Conservation (phyloP, 768 basidiomycete genomes). For the Tylopilus sp. region DNA sequence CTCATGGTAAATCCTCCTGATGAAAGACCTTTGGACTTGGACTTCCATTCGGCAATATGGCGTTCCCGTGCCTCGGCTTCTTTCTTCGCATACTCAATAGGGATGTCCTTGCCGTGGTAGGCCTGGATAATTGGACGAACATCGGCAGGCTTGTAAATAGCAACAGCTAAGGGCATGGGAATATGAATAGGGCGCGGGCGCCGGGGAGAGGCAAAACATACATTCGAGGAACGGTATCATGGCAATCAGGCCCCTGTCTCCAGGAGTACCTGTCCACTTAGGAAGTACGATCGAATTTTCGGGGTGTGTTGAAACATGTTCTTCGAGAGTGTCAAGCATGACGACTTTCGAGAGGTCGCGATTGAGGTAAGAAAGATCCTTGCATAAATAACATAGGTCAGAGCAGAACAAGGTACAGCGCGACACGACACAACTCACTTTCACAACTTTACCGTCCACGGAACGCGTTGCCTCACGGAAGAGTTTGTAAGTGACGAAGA, state of each 20-base stretch:
- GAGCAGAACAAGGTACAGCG: background rate
- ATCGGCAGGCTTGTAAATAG: slow-evolving; percentile 83
- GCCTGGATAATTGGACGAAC: slow-evolving; percentile 83
- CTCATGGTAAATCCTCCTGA: slow-evolving; percentile 43
- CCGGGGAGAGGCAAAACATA: slow-evolving; percentile 25
- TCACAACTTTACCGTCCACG: slow-evolving; percentile 79
- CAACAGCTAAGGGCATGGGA: slow-evolving; percentile 60
- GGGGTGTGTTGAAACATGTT: slow-evolving; percentile 75
- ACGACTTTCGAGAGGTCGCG: slow-evolving; percentile 90
- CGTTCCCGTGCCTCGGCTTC: slow-evolving; percentile 79
- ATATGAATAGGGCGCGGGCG: background rate
- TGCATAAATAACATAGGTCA: background rate
- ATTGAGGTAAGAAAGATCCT: slow-evolving; percentile 94
- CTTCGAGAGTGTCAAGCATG: slow-evolving; percentile 78
- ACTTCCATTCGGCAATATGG: slow-evolving; percentile 81
- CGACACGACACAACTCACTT: slow-evolving; percentile 43
- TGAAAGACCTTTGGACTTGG: slow-evolving; percentile 37
- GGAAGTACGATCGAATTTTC: slow-evolving; percentile 85
- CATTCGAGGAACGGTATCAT: slow-evolving; percentile 98
- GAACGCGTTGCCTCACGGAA: slow-evolving; percentile 90
- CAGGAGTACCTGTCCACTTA: slow-evolving; percentile 80
- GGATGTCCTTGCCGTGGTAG: slow-evolving; percentile 86
- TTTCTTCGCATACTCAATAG: slow-evolving; percentile 82
- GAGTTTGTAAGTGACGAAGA: slow-evolving; percentile 85
- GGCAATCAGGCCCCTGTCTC: slow-evolving; percentile 67